These are phyloP conservation scores for Mycosphaerella sp. DNA, from an alignment of 2,329 filamentous ascomycete genomes.

Conservation along the genomic window DNA sequence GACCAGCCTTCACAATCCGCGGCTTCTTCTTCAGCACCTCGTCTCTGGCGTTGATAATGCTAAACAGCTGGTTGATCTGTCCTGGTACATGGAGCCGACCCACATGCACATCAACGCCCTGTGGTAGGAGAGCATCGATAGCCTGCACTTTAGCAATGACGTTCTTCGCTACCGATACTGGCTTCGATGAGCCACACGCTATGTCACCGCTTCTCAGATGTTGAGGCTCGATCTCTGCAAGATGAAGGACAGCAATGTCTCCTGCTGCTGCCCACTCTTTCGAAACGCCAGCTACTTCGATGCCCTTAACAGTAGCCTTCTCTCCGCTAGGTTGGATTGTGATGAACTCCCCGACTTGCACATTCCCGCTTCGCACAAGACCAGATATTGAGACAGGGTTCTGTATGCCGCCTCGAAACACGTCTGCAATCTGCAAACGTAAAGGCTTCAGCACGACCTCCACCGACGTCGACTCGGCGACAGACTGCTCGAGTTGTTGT, in stretches of 20 bases:
- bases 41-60: constrained; percentile 68
- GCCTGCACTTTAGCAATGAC: constrained; percentile 82
- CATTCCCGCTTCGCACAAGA: constrained; percentile 72
- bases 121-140: constrained; percentile 83
- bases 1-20: constrained; percentile 72
- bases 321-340: constrained; percentile 76
- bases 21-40: constrained; percentile 75
- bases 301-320: constrained; percentile 70
- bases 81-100: constrained; percentile 76
- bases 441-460: constrained; percentile 63
- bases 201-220: constrained; percentile 77
- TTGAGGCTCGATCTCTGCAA: constrained; percentile 71
- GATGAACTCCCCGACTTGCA: constrained; percentile 78
- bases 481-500: constrained; percentile 76
- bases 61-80: constrained; percentile 64
- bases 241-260: constrained; percentile 77
- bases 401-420: constrained; percentile 72
- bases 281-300: constrained; percentile 67
- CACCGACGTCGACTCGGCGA: constrained; percentile 50
- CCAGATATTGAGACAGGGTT: constrained; percentile 82
- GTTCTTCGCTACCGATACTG: constrained; percentile 63
- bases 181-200: constrained; percentile 57
- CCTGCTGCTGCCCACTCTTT: constrained; percentile 89
- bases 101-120: constrained; percentile 81
- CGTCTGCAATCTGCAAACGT: constrained; percentile 78